Conservation (phyloP, 768 basidiomycete genomes). For the Melanogaster broomeanus region DNA sequence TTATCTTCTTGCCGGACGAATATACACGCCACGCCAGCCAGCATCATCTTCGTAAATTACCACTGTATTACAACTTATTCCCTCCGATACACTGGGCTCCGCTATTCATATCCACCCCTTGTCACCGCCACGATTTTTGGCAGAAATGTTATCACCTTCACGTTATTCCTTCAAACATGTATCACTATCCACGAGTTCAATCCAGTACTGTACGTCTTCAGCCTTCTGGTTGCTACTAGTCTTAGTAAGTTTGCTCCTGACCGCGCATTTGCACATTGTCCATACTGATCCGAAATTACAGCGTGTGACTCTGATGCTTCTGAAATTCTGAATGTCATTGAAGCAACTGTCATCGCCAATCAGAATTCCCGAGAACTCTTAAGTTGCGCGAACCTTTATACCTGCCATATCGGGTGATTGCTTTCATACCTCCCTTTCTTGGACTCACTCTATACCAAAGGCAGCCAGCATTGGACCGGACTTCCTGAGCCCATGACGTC, state of each 20-base stretch:
- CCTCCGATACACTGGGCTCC: slow-evolving; percentile 8
- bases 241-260: not conserved
- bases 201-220: not conserved
- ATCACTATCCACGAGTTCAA: slow-evolving; percentile 9
- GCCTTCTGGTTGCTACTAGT: not conserved
- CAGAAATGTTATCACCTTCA: slow-evolving; percentile 1
- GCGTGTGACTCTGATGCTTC: not conserved
- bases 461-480: not conserved
- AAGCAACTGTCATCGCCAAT: not conserved
- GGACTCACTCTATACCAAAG: slow-evolving; percentile 16
- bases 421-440: slow-evolving; percentile 27
- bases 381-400: slow-evolving; percentile 9
- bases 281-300: not conserved
- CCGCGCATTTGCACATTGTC: not conserved
- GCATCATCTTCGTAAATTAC: slow-evolving; percentile 4
- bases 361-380: not conserved
- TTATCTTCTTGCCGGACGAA: slow-evolving; percentile 25
- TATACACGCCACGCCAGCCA: slow-evolving; percentile 20
- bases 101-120: not conserved
- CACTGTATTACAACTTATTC: slow-evolving; percentile 1
- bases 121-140: slow-evolving; percentile 5
- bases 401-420: slow-evolving; percentile 30
- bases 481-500: slow-evolving; percentile 6
- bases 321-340: too few species aligned
- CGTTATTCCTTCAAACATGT: slow-evolving; percentile 14